These are phyloP conservation scores for Ammopiptanthus mongolicus DNA, from an alignment of 306 rosid species.

Conservation along the genomic window DNA sequence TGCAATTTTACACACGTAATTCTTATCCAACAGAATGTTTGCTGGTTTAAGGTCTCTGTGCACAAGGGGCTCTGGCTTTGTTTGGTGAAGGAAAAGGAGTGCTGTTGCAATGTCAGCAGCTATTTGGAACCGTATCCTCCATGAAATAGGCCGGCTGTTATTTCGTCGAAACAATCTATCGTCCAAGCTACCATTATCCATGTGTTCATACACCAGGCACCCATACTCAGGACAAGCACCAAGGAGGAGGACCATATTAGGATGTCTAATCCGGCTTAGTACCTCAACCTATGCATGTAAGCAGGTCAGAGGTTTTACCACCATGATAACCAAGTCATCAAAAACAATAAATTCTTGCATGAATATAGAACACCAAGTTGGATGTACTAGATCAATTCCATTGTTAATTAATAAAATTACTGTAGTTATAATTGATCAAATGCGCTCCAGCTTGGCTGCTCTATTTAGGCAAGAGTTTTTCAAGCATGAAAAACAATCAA, in stretches of 20 bases:
- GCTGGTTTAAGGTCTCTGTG: constrained; percentile 96
- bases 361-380: too few species aligned
- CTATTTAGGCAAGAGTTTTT: too few species aligned
- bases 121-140: constrained; percentile 73
- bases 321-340: neutral
- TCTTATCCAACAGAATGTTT: constrained; percentile 78
- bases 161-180: constrained; percentile 65
- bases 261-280: constrained; percentile 79
- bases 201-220: constrained; percentile 86
- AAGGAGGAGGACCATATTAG: constrained; percentile 94
- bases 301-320: neutral
- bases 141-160: constrained; percentile 58
- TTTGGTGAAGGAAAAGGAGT: constrained; percentile 88
- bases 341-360: neutral
- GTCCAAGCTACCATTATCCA: constrained; percentile 92
- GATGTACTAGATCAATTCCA: too few species aligned
- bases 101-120: constrained; percentile 86
- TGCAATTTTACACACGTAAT: constrained; percentile 76
- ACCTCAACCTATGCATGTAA: constrained; percentile 68
- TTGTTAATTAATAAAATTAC: too few species aligned
- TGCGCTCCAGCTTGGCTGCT: too few species aligned
- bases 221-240: constrained; percentile 96
- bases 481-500: neutral
- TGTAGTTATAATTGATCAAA: too few species aligned
- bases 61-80: constrained; percentile 93